Evolutionary conservation across 176 grass and related monocot genomes (phyloP).

Genomic region (Puccinellia tenuiflora): DNA sequence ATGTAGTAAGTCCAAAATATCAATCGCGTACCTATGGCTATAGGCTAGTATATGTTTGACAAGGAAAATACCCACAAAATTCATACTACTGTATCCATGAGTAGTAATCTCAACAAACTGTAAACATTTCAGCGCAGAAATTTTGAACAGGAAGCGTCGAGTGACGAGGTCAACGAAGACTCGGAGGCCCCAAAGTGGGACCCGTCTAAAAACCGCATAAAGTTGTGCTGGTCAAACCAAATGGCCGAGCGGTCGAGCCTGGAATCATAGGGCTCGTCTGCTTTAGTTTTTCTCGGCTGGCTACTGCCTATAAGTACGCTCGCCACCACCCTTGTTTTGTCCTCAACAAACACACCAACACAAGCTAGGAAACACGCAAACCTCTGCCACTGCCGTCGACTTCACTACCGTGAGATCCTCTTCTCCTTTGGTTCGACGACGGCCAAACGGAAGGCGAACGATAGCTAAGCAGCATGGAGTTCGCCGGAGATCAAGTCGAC

Average conservation of each 20-base stretch:
- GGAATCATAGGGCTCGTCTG: too few relatives aligned
- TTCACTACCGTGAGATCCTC: not conserved
- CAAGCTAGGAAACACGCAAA: not conserved
- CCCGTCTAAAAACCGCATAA: not conserved
- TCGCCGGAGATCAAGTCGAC: slow-evolving; percentile 28
- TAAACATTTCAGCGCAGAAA: not conserved
- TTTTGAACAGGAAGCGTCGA: not conserved
- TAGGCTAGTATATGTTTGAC: not conserved
- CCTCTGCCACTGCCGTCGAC: not conserved
- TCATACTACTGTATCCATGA: not conserved
- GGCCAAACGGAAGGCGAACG: too few relatives aligned
- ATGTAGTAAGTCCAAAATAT: too few relatives aligned
- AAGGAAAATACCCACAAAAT: not conserved
- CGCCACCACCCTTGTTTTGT: not conserved
- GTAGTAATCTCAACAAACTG: not conserved
- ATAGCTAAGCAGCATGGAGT: slow-evolving; percentile 40
- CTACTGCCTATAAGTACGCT: slow-evolving; percentile 3
- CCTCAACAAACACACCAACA: not conserved
- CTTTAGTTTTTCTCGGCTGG: not conserved
- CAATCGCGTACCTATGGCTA: not conserved
- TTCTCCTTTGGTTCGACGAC: too few relatives aligned
- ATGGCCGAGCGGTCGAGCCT: not conserved
- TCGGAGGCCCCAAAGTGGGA: not conserved
- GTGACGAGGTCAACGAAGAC: not conserved
- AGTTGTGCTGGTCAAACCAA: slow-evolving; percentile 10